Conservation (phyloP, 331 rosid genomes). For the Telfairia occidentalis region DNA sequence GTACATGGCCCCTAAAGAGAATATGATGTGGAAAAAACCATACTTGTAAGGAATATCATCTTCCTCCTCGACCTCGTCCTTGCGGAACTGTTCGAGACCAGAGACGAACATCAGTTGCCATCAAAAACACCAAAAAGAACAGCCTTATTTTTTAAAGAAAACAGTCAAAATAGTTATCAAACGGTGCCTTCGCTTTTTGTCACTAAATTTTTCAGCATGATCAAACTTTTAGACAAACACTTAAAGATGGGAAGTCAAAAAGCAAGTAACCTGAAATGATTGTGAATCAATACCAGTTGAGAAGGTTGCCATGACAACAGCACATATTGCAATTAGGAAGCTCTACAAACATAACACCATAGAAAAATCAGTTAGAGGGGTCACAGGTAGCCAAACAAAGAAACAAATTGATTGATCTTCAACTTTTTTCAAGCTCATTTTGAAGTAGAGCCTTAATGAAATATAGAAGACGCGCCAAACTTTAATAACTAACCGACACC, state of each 20-base stretch:
- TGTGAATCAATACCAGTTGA: conserved; percentile 91
- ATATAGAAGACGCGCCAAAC: no score
- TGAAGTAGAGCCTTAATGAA: not conserved
- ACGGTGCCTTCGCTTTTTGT: not conserved
- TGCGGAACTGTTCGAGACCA: conserved; percentile 38
- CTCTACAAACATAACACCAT: conserved; percentile 27
- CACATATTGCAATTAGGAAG: conserved; percentile 65
- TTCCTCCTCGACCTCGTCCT: conserved; percentile 35
- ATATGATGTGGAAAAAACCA: conserved; percentile 70
- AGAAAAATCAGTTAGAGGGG: not conserved
- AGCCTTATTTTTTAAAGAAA: no score
- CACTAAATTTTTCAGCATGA: not conserved
- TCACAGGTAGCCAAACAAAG: not conserved
- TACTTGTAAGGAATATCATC: conserved; percentile 62
- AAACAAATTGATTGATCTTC: not conserved
- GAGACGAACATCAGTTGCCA: not conserved
- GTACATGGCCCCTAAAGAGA: conserved; percentile 85
- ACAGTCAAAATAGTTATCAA: not conserved
- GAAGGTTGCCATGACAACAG: conserved; percentile 73
- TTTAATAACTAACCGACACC: no score
- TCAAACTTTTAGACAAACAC: not conserved
- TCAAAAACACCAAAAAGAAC: not conserved
- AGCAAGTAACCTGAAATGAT: conserved; percentile 56
- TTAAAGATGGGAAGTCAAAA: not conserved
- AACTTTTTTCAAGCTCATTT: not conserved